Percentiles rank a stretch among this genome's conserved stretches.
phyloP scores from a whole-genome alignment of 1,284 basidiomycete species.

The Gomphus sp. region DNA sequence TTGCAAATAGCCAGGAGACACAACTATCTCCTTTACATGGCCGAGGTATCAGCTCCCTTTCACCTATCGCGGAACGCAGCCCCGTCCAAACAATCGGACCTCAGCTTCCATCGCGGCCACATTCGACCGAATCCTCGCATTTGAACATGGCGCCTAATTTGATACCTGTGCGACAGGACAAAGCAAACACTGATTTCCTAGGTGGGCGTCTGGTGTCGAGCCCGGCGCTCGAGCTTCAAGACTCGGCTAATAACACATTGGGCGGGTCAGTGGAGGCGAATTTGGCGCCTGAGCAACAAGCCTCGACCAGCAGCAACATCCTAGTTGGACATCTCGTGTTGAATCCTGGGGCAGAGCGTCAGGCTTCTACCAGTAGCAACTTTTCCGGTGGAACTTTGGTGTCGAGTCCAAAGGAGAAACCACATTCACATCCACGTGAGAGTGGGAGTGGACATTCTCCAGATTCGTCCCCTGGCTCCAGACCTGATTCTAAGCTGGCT shows the following conservation, averaged over 20 bases:
- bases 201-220: neutral
- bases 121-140: neutral
- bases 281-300: neutral
- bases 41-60: conserved; percentile 21
- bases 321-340: neutral
- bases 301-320: neutral
- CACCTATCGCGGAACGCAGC: conserved; percentile 35
- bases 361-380: neutral
- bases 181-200: neutral
- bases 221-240: neutral
- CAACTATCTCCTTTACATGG: neutral
- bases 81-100: neutral
- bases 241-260: neutral
- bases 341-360: neutral
- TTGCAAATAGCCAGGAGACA: conserved; percentile 11
- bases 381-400: neutral
- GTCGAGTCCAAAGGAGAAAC: neutral
- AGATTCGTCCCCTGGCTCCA: neutral
- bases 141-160: neutral
- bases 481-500: conserved; percentile 1
- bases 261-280: neutral
- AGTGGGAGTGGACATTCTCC: neutral
- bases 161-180: neutral
- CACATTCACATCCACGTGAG: neutral
- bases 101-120: neutral